Evolutionary conservation across 2,329 filamentous ascomycete genomes (phyloP).

Genomic region (Botryosphaeria dothidea): DNA sequence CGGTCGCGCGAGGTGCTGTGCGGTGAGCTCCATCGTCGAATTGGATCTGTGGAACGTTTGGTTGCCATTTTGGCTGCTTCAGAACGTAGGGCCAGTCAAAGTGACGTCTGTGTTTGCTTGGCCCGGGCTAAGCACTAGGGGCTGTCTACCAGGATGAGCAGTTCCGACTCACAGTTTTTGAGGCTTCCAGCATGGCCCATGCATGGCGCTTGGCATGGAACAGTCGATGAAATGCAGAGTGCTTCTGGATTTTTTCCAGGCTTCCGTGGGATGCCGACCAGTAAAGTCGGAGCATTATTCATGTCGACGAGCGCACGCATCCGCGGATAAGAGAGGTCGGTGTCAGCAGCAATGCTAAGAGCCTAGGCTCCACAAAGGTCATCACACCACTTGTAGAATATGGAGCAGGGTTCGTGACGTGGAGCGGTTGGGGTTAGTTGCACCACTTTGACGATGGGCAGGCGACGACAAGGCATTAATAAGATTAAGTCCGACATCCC

Average conservation of each 20-base stretch:
- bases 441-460: constrained; percentile 13
- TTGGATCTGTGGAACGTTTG: background rate
- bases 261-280: constrained; percentile 3
- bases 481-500: constrained; percentile 16
- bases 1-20: background rate
- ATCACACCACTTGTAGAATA: constrained; percentile 13
- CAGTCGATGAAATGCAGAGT: background rate
- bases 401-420: constrained; percentile 15
- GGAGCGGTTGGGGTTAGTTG: constrained; percentile 14
- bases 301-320: background rate
- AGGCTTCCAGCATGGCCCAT: background rate
- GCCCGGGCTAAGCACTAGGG: constrained; percentile 6
- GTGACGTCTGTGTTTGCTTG: constrained; percentile 11
- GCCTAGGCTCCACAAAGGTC: constrained; percentile 2
- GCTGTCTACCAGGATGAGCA: background rate
- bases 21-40: background rate
- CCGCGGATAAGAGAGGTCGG: background rate
- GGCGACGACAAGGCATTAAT: constrained; percentile 11
- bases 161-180: background rate
- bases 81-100: background rate
- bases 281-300: background rate
- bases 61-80: background rate
- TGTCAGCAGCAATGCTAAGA: background rate
- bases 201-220: background rate
- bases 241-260: background rate